phyloP scores from a whole-genome alignment of 805 yeast species.

The Sugiyamaella smithiae region DNA sequence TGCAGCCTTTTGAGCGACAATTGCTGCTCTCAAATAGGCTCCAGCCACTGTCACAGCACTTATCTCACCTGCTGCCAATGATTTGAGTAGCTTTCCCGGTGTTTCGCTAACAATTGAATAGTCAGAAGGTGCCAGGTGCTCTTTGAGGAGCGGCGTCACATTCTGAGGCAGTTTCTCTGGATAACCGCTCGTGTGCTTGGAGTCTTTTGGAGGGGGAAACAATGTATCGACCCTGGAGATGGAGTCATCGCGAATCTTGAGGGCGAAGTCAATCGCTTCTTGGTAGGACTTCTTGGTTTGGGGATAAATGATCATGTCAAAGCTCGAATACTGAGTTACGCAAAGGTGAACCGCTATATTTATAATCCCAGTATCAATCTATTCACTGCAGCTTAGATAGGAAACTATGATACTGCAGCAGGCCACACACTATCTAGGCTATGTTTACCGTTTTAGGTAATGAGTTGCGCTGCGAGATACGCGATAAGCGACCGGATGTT shows the following conservation, averaged over 20 bases:
- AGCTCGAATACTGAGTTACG: too few relatives aligned
- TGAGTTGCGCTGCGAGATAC: not conserved
- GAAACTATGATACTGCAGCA: too few relatives aligned
- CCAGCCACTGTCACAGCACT: conserved; percentile 48
- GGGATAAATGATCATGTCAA: not conserved
- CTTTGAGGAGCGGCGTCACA: conserved; percentile 21
- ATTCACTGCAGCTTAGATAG: too few relatives aligned
- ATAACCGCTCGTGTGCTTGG: conserved; percentile 16
- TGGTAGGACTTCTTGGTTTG: conserved; percentile 1
- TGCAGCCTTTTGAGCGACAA: conserved; percentile 57
- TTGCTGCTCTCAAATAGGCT: conserved; percentile 56
- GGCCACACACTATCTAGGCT: conserved; percentile 1
- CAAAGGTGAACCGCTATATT: not conserved
- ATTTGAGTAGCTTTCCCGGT: conserved; percentile 37
- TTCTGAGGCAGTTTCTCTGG: conserved; percentile 21
- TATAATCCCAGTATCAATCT: too few relatives aligned
- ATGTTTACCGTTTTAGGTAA: not conserved
- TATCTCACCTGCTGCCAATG: conserved; percentile 42
- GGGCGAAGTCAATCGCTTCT: conserved; percentile 11
- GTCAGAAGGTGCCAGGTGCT: conserved; percentile 17
- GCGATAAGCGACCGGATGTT: too few relatives aligned
- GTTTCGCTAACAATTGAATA: conserved; percentile 18
- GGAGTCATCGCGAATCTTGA: conserved; percentile 20
- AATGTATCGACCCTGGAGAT: conserved; percentile 18
- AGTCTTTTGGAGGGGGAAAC: conserved; percentile 23